Evolutionary conservation across 306 rosid species (phyloP), one percentile per base, ranked within the genome.

Genomic region (Myrica gale): DNA sequence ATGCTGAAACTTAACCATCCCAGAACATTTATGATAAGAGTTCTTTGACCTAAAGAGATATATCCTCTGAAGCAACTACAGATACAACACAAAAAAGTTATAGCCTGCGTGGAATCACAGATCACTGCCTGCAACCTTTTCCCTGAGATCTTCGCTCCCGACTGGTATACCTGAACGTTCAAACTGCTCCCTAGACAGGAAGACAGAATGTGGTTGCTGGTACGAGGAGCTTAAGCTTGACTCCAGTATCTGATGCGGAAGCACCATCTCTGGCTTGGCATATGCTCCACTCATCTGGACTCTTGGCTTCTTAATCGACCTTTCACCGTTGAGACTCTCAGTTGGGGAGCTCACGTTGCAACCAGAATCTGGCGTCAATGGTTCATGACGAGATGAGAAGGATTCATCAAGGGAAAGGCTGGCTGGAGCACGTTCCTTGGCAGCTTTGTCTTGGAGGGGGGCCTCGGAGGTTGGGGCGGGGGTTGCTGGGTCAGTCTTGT

Each of bases 401-500:
- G 99, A 95, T 78, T 89, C 98, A 60, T 88, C 97, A 1, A 84
- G 47, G 6, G 98, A 95, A 56, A 87, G 86, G 82, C 97, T 94
- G 7, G 85, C 92, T 13, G 88, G 88, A 45, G 84, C 84, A 1
- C 79, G 82, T 67, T 95, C 96, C 83, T 88, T 90, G 68, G 90
- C 78, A 65, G 89, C 85, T 75, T 90, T 90, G 79, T 92, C 97
- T 42, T 23, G 86, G 53, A 87, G 80, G 77, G 89, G 85, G 68
- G 84, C 72, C 85, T 91, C 95, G 1, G 91, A 88, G 76, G 91
- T 86, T 3, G 97, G 91, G 47, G 89, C 99, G 1, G 99, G 99
- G 47, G 99, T 95, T 72, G 97, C 88, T 0, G 99, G 99, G 71
- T 92, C 97, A n/a, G 87, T 88, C 89, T 90, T 86, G 71, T 80